These are phyloP conservation scores for Vitis riparia DNA, from an alignment of 164 flowering plant species.

Conservation along the genomic window DNA sequence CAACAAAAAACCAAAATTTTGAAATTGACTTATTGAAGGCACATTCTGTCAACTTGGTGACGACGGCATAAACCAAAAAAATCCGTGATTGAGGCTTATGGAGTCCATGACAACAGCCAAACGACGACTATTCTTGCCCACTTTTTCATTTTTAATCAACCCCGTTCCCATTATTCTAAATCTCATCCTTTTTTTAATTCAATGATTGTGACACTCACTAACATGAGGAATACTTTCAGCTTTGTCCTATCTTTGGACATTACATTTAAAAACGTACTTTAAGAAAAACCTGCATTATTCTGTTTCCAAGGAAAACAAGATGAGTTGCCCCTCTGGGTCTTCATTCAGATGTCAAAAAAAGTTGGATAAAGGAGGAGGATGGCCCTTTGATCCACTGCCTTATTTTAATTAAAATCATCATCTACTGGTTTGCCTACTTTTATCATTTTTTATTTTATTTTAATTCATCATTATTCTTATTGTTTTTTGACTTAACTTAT, in stretches of 20 bases:
- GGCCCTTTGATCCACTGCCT: background rate
- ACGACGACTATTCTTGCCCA: constrained; percentile 20
- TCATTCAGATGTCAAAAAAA: constrained; percentile 3
- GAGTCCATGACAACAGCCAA: constrained; percentile 23
- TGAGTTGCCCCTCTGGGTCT: background rate
- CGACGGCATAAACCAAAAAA: constrained; percentile 18
- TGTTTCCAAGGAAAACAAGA: constrained; percentile 19
- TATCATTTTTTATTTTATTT: background rate
- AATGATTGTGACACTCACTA: constrained; percentile 33
- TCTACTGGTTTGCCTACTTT: background rate
- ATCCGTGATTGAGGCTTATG: constrained; percentile 10
- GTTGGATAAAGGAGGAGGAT: constrained; percentile 14
- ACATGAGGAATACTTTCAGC: constrained; percentile 9
- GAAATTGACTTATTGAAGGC: background rate
- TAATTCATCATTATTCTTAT: background rate
- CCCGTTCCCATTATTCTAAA: background rate
- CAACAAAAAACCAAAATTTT: constrained; percentile 20
- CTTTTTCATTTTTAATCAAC: constrained; percentile 14
- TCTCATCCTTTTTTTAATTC: background rate
- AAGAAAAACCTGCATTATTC: constrained; percentile 6
- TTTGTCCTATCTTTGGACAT: constrained; percentile 10
- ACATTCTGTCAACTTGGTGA: constrained; percentile 11
- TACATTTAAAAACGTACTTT: background rate
- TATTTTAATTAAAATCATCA: background rate
- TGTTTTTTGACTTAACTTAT: too few species aligned